Evolutionary conservation across 192 early-diverging fungal genomes (phyloP), one percentile per base, ranked within the genome.

Genomic region (Funneliformis mosseae): DNA sequence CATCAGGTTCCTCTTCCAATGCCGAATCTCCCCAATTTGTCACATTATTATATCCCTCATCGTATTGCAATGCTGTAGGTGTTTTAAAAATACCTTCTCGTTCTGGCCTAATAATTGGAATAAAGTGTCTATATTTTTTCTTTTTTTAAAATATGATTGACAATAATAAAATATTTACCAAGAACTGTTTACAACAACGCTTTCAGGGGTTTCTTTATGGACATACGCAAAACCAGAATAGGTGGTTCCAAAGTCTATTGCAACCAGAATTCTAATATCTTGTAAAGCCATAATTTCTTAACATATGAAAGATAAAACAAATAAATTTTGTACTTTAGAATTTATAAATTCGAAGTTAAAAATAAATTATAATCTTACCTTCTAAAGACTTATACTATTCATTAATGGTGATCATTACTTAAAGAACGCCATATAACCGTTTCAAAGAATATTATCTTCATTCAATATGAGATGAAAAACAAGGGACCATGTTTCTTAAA

Each of bases 11-110:
- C 9, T 78, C 64, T 5, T 48, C 64, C 11, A 78, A 59, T 3
- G 76, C 76, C 46, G 23, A 14, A 66, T 48, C 18, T 8, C 76
- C 76, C 76, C 76, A 78, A 27, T n/a, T 8, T 7, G n/a, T 28
- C 0, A 67, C 63, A 11, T 78, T 33, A 6, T 23, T 64, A 50
- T 39, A 75, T 4, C n/a, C 48, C 11, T 64, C 62, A 38, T 78
- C 62, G 50, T 67, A 78, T 67, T 67, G 76, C 41, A 78, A n/a
- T 28, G 33, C 76, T 16, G 76, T 78, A 66, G 61, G 76, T 25
- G n/a, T 25, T 39, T 66, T 78, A 23, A 77, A 77, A 45, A 1
- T 45, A 9, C 9, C 43, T 48, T 70, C 27, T 8, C 12, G 6
- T 16, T 27, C 45, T 42, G 64, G 77, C 77, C 77, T 79, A 28